Percentiles rank a stretch among this genome's conserved stretches.
phyloP scores from a whole-genome alignment of 2,329 filamentous ascomycete genomes.

The Penicillium occitanis region DNA sequence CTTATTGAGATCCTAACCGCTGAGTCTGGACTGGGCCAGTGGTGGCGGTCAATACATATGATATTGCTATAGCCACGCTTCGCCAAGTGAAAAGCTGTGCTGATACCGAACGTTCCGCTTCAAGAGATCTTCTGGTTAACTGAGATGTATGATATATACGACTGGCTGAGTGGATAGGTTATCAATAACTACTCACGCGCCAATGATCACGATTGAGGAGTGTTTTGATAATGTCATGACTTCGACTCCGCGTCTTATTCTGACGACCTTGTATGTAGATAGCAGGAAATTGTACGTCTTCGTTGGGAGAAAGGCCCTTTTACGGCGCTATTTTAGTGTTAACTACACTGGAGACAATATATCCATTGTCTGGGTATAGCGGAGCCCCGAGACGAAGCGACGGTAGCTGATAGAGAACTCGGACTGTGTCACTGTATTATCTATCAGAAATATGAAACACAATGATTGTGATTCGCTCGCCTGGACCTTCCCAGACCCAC shows the following conservation, averaged over 20 bases:
- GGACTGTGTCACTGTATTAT: not conserved
- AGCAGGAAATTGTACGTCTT: not conserved
- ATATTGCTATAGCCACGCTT: constrained; percentile 52
- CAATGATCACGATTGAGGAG: constrained; percentile 19
- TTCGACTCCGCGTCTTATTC: not conserved
- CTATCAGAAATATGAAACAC: not conserved
- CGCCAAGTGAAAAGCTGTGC: constrained; percentile 54
- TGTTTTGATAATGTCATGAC: constrained; percentile 16
- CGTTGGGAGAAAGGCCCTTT: not conserved
- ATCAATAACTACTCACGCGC: constrained; percentile 6
- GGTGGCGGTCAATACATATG: constrained; percentile 50
- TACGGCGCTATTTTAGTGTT: not conserved
- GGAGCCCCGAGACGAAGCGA: not conserved
- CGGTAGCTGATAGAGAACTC: not conserved
- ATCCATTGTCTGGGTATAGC: not conserved
- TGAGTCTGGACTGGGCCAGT: constrained; percentile 49
- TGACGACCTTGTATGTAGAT: not conserved
- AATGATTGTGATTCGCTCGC: constrained; percentile 7
- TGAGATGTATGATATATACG: constrained; percentile 10
- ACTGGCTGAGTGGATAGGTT: not conserved
- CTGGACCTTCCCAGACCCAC: constrained; percentile 17
- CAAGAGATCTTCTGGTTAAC: constrained; percentile 36
- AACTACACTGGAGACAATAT: not conserved
- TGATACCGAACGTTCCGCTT: constrained; percentile 54
- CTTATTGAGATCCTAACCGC: constrained; percentile 56